Evolutionary conservation across 495 filamentous ascomycete species (phyloP), one percentile per base, ranked within the genome.

Genomic region (Tricharina praecox): DNA sequence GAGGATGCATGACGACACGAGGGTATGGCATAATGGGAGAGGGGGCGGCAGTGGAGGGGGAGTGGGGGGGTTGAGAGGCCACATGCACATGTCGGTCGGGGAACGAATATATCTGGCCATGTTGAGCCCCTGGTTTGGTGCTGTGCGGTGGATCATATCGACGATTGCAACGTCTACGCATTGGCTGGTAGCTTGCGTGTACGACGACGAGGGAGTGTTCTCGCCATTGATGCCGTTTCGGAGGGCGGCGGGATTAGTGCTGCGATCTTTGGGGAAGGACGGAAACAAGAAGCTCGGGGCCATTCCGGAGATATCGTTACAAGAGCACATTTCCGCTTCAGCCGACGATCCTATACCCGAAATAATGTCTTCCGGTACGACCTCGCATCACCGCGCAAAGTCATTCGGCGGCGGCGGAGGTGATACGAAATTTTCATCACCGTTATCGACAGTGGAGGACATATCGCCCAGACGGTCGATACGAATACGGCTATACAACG

Each of bases 401-500:
- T 25, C 21, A 11, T 43, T 43, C 40, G 18, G 15, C 20, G 40
- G 34, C n/a, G n/a, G n/a, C n/a, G n/a, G n/a, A n/a, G n/a, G n/a
- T 9, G 34, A 37, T 37, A 4, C 21, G n/a, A 24, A 43, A 26
- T 18, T 20, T 20, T 26, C n/a, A n/a, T n/a, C n/a, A n/a, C n/a
- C n/a, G n/a, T n/a, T n/a, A n/a, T n/a, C 48, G 4, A 20, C 46
- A 11, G 33, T 37, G 23, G 84, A 76, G 61, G 84, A 74, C 50
- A 70, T 69, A 49, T 66, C 70, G 40, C 82, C 76, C 2, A 75
- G 83, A 51, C 75, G 85, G 24, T 88, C 85, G 13, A 93, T 94
- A 51, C 74, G 85, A 23, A 93, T 96, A 54, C 93, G 92, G 62
- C 70, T 93, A 11, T 75, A 87, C 63, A 82, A 83, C 52, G 87